These are phyloP conservation scores for Lactuca saligna DNA, from an alignment of 129 eudicot species.

Conservation along the genomic window DNA sequence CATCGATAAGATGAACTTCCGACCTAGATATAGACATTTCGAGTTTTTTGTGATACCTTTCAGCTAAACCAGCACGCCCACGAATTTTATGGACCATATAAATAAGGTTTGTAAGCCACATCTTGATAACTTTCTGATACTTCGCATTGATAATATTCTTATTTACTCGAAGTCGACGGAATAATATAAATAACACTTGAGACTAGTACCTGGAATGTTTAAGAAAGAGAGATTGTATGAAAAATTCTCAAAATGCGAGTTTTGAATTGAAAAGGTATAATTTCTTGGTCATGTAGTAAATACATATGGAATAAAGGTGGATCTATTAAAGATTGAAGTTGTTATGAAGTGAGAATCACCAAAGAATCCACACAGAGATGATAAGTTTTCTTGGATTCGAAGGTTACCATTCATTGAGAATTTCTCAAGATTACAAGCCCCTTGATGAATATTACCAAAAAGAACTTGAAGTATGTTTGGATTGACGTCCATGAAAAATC, in stretches of 20 bases:
- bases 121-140: background rate
- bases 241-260: background rate
- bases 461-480: background rate
- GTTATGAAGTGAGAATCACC: background rate
- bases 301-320: background rate
- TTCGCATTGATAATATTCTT: background rate
- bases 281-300: constrained; percentile 11
- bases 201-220: background rate
- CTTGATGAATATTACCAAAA: background rate
- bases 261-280: background rate
- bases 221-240: background rate
- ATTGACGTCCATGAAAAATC: too few species aligned
- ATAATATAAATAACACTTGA: background rate
- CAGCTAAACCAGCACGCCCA: background rate
- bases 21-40: background rate
- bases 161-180: background rate
- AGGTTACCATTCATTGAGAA: background rate
- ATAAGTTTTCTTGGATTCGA: background rate
- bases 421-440: background rate
- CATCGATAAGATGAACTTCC: background rate
- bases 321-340: background rate
- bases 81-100: background rate
- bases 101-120: background rate
- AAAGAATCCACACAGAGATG: background rate
- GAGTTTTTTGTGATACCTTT: background rate